Conservation (phyloP, 1,284 basidiomycete species). For the Pisolithus thermaeus region DNA sequence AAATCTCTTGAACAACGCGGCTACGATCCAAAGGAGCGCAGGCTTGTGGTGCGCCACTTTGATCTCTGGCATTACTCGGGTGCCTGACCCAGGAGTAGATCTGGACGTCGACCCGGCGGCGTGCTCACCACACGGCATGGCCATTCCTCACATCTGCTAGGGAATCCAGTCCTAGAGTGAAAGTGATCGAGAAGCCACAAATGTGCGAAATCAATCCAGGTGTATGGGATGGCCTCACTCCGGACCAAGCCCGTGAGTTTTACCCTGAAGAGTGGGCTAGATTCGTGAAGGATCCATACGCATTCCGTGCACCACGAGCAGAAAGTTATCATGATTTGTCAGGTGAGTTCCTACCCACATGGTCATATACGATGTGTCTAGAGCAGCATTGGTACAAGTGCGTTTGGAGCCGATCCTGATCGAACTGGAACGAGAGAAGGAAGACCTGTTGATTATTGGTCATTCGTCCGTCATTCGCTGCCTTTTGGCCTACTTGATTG, state of each 20-base stretch:
- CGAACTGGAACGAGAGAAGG: conserved; percentile 75
- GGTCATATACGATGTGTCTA: not conserved
- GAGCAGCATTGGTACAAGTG: conserved; percentile 34
- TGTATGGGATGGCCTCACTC: conserved; percentile 92
- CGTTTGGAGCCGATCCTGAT: conserved; percentile 80
- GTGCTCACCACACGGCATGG: conserved; percentile 94
- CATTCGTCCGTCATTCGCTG: conserved; percentile 98
- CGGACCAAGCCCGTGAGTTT: conserved; percentile 83
- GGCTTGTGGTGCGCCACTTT: conserved; percentile 59
- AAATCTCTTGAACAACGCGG: conserved; percentile 66
- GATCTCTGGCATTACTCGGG: not conserved
- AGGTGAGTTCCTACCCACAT: conserved; percentile 37
- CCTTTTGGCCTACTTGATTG: conserved; percentile 87
- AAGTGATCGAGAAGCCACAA: conserved; percentile 90
- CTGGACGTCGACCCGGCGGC: conserved; percentile 92
- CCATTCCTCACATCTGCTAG: conserved; percentile 64
- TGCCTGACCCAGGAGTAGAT: conserved; percentile 49
- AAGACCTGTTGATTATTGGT: conserved; percentile 75
- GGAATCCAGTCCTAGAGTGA: conserved; percentile 44
- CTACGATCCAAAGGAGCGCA: conserved; percentile 56
- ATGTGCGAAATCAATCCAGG: conserved; percentile 98
- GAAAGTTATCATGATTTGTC: conserved; percentile 91
- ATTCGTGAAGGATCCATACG: conserved; percentile 90
- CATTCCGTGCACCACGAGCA: conserved; percentile 86
- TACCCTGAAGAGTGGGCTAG: conserved; percentile 95